Percentiles rank a stretch among this genome's conserved stretches.
Evolutionary conservation across 768 basidiomycete species (phyloP).

Genomic region (Boletus vinaceobasis): DNA sequence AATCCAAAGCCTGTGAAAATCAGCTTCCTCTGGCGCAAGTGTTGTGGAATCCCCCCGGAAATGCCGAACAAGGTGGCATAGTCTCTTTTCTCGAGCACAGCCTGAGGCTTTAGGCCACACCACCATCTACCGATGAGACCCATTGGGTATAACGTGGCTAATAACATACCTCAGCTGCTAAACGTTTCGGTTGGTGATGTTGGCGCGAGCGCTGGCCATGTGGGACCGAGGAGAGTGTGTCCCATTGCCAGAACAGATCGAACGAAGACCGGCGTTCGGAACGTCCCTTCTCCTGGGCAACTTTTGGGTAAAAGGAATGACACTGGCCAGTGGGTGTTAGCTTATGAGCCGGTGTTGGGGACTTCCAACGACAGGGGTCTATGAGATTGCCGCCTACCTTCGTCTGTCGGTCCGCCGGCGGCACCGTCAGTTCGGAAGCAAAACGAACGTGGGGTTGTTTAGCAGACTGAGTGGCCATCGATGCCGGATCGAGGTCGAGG

Average conservation of each 20-base stretch:
- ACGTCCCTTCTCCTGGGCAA: constrained; percentile 38
- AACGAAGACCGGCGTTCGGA: constrained; percentile 31
- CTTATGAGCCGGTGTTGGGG: background rate
- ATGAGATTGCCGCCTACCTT: constrained; percentile 22
- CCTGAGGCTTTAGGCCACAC: background rate
- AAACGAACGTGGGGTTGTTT: constrained; percentile 31
- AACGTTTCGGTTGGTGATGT: background rate
- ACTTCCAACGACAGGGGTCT: background rate
- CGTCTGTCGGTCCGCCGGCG: constrained; percentile 32
- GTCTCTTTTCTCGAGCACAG: background rate
- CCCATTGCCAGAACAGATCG: constrained; percentile 39
- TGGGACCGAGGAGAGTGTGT: constrained; percentile 26
- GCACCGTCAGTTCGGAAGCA: constrained; percentile 28
- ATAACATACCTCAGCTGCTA: constrained; percentile 9
- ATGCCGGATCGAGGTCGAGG: constrained; percentile 15
- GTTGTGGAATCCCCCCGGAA: background rate
- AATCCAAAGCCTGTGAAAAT: background rate
- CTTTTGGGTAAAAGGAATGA: constrained; percentile 37
- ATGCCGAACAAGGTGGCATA: background rate
- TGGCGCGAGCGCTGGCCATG: background rate
- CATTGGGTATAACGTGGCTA: background rate
- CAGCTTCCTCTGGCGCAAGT: background rate
- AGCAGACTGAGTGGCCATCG: constrained; percentile 18
- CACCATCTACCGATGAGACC: background rate
- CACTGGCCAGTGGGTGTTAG: constrained; percentile 7